These are phyloP conservation scores for Thyridium curvatum DNA, from an alignment of 2,329 filamentous ascomycete genomes.

Conservation along the genomic window DNA sequence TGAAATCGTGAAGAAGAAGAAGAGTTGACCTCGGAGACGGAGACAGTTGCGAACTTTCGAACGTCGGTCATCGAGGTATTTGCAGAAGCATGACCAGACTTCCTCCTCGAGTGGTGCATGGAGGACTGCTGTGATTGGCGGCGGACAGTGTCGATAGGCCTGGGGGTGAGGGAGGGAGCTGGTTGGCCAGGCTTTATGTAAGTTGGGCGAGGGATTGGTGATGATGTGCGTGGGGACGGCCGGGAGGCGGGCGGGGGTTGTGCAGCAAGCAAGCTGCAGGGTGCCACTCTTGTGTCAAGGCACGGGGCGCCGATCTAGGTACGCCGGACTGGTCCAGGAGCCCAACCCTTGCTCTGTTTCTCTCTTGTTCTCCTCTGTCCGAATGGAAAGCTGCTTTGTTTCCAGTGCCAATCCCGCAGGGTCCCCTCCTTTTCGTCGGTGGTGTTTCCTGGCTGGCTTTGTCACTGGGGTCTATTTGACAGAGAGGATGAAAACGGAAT, in stretches of 20 bases:
- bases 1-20: constrained; percentile 30
- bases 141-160: constrained; percentile 9
- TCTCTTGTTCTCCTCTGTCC: too few relatives aligned
- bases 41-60: constrained; percentile 35
- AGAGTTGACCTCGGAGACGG: constrained; percentile 29
- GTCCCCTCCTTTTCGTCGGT: too few relatives aligned
- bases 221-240: constrained; percentile 9
- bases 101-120: constrained; percentile 53
- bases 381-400: too few relatives aligned
- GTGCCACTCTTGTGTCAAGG: neutral
- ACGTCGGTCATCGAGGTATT: constrained; percentile 51
- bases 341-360: too few relatives aligned
- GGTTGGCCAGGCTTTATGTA: constrained; percentile 7
- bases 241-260: constrained; percentile 11
- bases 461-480: too few relatives aligned
- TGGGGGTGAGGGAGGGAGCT: constrained; percentile 6
- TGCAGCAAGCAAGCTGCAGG: neutral
- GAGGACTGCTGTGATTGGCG: constrained; percentile 16
- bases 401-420: too few relatives aligned
- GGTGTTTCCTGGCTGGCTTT: too few relatives aligned
- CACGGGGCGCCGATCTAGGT: too few relatives aligned
- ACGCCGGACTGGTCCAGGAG: too few relatives aligned
- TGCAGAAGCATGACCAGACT: constrained; percentile 46
- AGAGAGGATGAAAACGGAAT: too few relatives aligned
- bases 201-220: constrained; percentile 3